phyloP scores from a whole-genome alignment of 805 yeast genomes.

The Candida sakaeoensis region DNA sequence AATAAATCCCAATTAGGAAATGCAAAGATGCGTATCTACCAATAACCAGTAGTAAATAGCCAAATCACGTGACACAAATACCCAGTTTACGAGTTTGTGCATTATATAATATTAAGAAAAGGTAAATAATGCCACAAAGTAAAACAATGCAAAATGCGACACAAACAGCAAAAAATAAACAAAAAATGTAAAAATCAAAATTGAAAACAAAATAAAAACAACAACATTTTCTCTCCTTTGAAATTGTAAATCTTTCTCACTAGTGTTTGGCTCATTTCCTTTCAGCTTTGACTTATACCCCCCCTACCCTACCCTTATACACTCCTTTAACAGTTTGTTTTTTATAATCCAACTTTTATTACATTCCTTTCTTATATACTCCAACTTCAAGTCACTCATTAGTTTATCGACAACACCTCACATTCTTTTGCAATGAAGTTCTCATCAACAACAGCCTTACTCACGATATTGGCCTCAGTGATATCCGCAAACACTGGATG shows the following conservation, averaged over 20 bases:
- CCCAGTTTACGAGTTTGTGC: too few species aligned
- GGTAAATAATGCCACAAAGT: not conserved
- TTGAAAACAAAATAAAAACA: not conserved
- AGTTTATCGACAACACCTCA: too few species aligned
- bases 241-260: not conserved
- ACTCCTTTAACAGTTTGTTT: constrained; percentile 3
- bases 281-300: not conserved
- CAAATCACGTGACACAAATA: not conserved
- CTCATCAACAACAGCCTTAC: constrained; percentile 18
- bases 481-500: constrained; percentile 33
- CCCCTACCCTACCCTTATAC: not conserved
- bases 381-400: constrained; percentile 2
- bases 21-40: not conserved
- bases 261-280: not conserved
- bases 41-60: too few species aligned
- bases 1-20: not conserved
- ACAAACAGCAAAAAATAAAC: too few species aligned
- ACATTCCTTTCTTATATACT: constrained; percentile 2
- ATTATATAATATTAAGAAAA: too few species aligned
- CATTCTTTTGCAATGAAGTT: constrained; percentile 20
- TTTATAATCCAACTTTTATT: not conserved
- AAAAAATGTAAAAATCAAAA: too few species aligned
- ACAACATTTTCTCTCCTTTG: not conserved
- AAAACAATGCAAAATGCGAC: not conserved
- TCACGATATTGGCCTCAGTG: constrained; percentile 20